Conservation (phyloP, 176 grass and related monocot genomes). For the Phragmites australis region DNA sequence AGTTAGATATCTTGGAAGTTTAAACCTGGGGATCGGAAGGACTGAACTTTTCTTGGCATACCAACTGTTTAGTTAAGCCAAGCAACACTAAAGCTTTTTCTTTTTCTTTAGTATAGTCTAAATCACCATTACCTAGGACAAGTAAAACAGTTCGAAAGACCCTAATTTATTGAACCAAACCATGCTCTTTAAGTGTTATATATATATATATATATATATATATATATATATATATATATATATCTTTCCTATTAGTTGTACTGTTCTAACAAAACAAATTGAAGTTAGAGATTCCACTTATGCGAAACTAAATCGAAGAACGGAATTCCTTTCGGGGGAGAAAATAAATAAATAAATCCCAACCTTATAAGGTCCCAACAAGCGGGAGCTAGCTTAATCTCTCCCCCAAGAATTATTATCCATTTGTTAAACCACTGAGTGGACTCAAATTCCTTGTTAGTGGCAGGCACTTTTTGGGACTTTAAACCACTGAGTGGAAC, state of each 20-base stretch:
- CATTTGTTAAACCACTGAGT: constrained; percentile 5
- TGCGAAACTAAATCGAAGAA: not conserved
- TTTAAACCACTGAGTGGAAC: too few relatives aligned
- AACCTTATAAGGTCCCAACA: constrained; percentile 39
- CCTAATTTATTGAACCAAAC: not conserved
- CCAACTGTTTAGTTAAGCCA: not conserved
- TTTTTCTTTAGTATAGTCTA: not conserved
- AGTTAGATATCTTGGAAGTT: constrained; percentile 28
- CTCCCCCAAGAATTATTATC: constrained; percentile 25
- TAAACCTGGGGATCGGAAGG: constrained; percentile 28
- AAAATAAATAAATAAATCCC: not conserved
- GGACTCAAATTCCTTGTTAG: constrained; percentile 65
- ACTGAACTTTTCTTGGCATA: not conserved
- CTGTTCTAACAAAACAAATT: not conserved
- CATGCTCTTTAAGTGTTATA: not conserved
- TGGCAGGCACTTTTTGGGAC: constrained; percentile 69
- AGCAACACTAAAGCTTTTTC: constrained; percentile 9
- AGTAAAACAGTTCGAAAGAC: constrained; percentile 1
- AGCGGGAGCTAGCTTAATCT: constrained; percentile 37
- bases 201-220: too few relatives aligned
- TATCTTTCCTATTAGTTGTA: too few relatives aligned
- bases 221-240: too few relatives aligned
- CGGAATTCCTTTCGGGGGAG: not conserved
- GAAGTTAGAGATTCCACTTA: not conserved
- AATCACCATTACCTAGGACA: not conserved